phyloP scores from a whole-genome alignment of 345 rosid species.

The Linum tenue region DNA sequence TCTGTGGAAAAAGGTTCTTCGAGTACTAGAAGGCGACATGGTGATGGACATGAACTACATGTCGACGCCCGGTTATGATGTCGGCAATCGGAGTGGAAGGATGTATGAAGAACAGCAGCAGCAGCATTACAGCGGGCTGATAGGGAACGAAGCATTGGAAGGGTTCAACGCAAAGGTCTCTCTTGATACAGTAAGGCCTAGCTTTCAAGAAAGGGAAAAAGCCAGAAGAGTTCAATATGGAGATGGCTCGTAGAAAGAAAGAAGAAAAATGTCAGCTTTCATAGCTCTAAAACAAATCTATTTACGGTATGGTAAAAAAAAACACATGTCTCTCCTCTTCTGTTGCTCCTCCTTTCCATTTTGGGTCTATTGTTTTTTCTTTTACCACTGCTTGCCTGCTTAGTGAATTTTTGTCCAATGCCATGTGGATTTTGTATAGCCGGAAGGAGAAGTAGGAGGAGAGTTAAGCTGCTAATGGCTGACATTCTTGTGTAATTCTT shows the following conservation, averaged over 20 bases:
- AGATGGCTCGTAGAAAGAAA: constrained; percentile 11
- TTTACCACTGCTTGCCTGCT: background rate
- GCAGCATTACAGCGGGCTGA: constrained; percentile 35
- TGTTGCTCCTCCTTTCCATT: background rate
- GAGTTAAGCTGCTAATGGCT: background rate
- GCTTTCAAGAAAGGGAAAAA: constrained; percentile 35
- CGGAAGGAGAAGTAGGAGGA: constrained; percentile 22
- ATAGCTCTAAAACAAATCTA: background rate
- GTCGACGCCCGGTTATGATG: constrained; percentile 66
- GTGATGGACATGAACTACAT: constrained; percentile 52
- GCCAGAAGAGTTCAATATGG: constrained; percentile 30
- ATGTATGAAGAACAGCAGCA: constrained; percentile 50
- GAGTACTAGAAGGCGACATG: constrained; percentile 91
- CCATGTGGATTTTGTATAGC: constrained; percentile 38
- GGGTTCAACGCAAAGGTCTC: constrained; percentile 56
- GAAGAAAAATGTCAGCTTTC: background rate
- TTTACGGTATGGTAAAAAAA: constrained; percentile 6
- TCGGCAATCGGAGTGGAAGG: constrained; percentile 79
- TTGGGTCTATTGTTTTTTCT: background rate
- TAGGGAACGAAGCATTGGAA: constrained; percentile 41
- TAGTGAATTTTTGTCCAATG: constrained; percentile 11
- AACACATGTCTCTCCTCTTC: background rate
- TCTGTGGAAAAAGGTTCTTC: constrained; percentile 59
- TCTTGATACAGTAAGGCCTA: constrained; percentile 32
- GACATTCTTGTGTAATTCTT: constrained; percentile 21